Conservation (phyloP, 352 stramenopile species). For the Hyaloperonospora brassicae region DNA sequence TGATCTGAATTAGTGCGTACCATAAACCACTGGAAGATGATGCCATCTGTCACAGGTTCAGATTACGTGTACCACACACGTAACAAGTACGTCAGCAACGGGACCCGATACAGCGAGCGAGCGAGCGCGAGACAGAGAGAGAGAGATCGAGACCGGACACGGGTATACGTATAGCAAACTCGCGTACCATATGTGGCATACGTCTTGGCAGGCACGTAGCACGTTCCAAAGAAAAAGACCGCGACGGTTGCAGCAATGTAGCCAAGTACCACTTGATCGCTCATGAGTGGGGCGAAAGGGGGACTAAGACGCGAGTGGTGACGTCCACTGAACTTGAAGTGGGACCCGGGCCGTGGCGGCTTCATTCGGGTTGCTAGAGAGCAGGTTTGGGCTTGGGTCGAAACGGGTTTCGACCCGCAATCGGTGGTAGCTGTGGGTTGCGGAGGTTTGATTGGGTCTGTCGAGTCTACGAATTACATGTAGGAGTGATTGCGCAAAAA, state of each 20-base stretch:
- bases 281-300: constrained; percentile 14
- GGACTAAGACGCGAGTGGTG: background rate
- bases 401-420: too few species aligned
- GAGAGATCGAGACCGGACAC: constrained; percentile 3
- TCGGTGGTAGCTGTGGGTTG: too few species aligned
- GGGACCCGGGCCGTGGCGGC: background rate
- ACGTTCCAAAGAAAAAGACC: constrained; percentile 80
- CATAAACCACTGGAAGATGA: constrained; percentile 88
- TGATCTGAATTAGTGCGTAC: constrained; percentile 16
- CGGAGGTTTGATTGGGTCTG: too few species aligned
- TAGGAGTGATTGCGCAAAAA: too few species aligned
- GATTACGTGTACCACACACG: constrained; percentile 12
- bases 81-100: constrained; percentile 1
- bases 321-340: background rate
- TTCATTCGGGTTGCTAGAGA: background rate
- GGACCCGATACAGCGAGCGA: background rate
- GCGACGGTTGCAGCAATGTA: constrained; percentile 55
- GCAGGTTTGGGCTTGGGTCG: too few species aligned
- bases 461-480: too few species aligned
- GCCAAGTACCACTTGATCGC: constrained; percentile 35
- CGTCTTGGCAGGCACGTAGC: constrained; percentile 77
- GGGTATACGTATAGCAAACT: background rate
- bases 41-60: constrained; percentile 45
- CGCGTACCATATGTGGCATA: constrained; percentile 67
- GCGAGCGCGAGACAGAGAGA: background rate